A percentile compares a stretch with the other conserved stretches of the same genome.
Evolutionary conservation across 2,329 filamentous ascomycete genomes (phyloP).

Genomic region (Colletotrichum nymphaeae): DNA sequence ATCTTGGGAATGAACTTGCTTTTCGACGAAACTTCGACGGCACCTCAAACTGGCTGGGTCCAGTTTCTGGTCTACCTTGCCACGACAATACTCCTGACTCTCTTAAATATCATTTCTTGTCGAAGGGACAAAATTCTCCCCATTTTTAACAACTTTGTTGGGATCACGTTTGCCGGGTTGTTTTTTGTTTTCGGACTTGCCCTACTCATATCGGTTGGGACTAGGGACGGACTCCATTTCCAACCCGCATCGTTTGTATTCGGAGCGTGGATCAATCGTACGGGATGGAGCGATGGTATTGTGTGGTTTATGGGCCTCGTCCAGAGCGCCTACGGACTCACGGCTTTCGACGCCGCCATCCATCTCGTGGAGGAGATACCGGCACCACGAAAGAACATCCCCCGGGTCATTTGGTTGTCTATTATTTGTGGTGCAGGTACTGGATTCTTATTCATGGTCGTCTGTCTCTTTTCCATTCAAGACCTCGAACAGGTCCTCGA

Average conservation of each 20-base stretch:
- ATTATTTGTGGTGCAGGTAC: not conserved
- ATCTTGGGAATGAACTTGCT: slow-evolving; percentile 67
- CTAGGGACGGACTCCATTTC: not conserved
- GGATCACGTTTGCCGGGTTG: not conserved
- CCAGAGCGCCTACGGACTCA: slow-evolving; percentile 67
- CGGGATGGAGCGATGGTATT: not conserved
- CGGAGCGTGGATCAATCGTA: not conserved
- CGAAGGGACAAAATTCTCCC: not conserved
- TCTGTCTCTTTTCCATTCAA: not conserved
- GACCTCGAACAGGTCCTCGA: not conserved
- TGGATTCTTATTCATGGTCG: not conserved
- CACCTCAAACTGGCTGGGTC: slow-evolving; percentile 59
- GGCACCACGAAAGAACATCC: slow-evolving; percentile 57
- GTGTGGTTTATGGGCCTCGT: slow-evolving; percentile 69
- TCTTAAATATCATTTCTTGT: not conserved
- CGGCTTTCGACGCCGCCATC: slow-evolving; percentile 68
- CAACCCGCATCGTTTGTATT: not conserved
- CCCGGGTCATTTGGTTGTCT: not conserved
- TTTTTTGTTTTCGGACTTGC: not conserved
- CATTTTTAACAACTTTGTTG: not conserved
- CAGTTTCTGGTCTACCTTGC: not conserved
- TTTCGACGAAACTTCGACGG: slow-evolving; percentile 60
- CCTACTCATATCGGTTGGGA: not conserved
- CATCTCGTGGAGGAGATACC: slow-evolving; percentile 70
- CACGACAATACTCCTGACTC: not conserved